These are phyloP conservation scores for Alternaria rosae DNA, from an alignment of 2,329 filamentous ascomycete species.

Conservation along the genomic window DNA sequence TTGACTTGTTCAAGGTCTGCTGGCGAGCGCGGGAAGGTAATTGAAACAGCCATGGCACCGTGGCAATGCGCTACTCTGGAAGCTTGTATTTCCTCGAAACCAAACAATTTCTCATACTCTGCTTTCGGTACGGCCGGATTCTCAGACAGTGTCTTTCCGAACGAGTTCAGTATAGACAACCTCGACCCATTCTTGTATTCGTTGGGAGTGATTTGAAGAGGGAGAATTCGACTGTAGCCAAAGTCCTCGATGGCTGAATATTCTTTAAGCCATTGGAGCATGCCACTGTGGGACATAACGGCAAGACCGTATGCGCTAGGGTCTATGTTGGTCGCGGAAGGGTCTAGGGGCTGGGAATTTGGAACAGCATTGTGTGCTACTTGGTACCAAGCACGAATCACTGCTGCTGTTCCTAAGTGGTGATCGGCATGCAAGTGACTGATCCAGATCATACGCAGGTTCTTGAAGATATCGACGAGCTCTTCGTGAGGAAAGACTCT, in stretches of 20 bases:
- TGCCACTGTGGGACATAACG: conserved; percentile 73
- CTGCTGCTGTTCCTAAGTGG: conserved; percentile 81
- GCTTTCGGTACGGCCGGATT: conserved; percentile 16
- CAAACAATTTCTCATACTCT: conserved; percentile 59
- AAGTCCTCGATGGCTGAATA: conserved; percentile 80
- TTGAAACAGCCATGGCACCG: conserved; percentile 75
- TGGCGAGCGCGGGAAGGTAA: conserved; percentile 72
- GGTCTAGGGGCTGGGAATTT: conserved; percentile 22
- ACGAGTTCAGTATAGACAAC: conserved; percentile 39
- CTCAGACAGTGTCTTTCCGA: conserved; percentile 11
- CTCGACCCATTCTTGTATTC: conserved; percentile 17
- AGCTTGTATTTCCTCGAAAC: conserved; percentile 72
- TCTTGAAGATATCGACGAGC: conserved; percentile 73
- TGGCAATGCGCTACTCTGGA: conserved; percentile 79
- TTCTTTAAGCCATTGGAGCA: conserved; percentile 80
- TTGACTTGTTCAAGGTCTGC: conserved; percentile 42
- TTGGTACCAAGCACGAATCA: conserved; percentile 83
- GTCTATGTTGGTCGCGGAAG: conserved; percentile 41
- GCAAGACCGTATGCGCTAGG: conserved; percentile 34
- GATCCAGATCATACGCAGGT: conserved; percentile 87
- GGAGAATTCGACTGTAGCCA: conserved; percentile 69
- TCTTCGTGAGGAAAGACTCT: conserved; percentile 73
- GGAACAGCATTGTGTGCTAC: conserved; percentile 58
- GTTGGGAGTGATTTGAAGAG: conserved; percentile 54
- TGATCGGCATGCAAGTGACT: conserved; percentile 97